Evolutionary conservation across 1,139 yeast genomes (phyloP), one percentile per base, ranked within the genome.

Genomic region (Oligophagozyma castellii): DNA sequence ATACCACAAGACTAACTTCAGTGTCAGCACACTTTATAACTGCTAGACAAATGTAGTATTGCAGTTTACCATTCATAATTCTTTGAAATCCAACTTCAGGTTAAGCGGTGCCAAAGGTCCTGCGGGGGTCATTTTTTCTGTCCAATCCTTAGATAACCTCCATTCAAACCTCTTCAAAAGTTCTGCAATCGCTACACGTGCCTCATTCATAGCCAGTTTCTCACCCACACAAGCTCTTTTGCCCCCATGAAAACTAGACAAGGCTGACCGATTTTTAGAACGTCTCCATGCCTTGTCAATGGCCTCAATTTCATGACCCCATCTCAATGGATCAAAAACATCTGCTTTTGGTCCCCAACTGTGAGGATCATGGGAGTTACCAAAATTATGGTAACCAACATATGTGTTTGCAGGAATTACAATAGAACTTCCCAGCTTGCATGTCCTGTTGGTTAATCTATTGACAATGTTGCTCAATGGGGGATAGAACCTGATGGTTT

Each of bases 201-300:
- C 51, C 39, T 70, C 70, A 26, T 50, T 43, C 7, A 72, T 51
- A 2, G 77, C 78, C 46, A 67, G 61, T 36, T 66, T 66, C 39
- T 72, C 78, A 4, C 79, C 79, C 19, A 72, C 47, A 44, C 79
- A 72, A 0, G 77, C 76, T 27, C 79, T 51, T 36, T 58, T 65
- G 8, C 76, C 63, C 5, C 79, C 79, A 43, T 72, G 78, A 39
- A 72, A 72, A 0, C 75, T 65, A 4, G 73, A 65, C 22, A 72
- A 46, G 6, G 54, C 55, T 7, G 67, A 60, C 13, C 45, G 49
- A 29, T 67, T 55, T 44, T 72, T 72, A 5, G 69, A 59, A 4
- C 34, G 37, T 14, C 56, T 48, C 54, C 66, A 72, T 11, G 47
- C 58, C 19, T 44, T 44, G 18, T 47, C 42, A 3, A 71, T 56